Evolutionary conservation across 495 filamentous ascomycete species (phyloP), one percentile per base, ranked within the genome.

Genomic region (Penicillium verhagenii): DNA sequence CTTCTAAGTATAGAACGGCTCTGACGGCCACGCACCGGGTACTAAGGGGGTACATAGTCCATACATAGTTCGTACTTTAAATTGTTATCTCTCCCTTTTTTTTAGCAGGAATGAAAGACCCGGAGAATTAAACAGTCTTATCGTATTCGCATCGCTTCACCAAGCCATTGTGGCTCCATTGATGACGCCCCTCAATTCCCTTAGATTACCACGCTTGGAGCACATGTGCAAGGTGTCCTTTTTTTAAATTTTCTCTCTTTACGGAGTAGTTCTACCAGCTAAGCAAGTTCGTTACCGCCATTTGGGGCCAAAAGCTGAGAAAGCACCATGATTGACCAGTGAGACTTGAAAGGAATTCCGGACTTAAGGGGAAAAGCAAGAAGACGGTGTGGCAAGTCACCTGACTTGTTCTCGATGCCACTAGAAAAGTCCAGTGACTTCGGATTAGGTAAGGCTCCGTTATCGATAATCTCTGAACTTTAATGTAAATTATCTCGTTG

Each of bases 1-100:
- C 51, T 66, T 63, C 63, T 66, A 66, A 66, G 63, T 66, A 66
- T 66, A 66, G 63, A 59, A 57, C 18, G 11, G 29, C 11, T 38
- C 8, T n/a, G 19, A 7, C 28, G 47, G 23, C 11, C 47, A 20
- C 25, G 16, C 18, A 10, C 11, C 13, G 19, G 52, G 49, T 61
- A 61, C 58, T 49, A 46, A 6, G 10, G 4, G 20, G 50, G 50
- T 61, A 61, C 58, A 40, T 57, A 6, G 6, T 8, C 24, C 13
- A 16, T 18, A 29, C 31, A 45, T 23, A 35, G n/a, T n/a, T n/a
- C n/a, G n/a, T n/a, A n/a, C n/a, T n/a, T n/a, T n/a, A n/a, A n/a
- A n/a, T n/a, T n/a, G n/a, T n/a, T n/a, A n/a, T n/a, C n/a, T n/a
- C n/a, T n/a, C n/a, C n/a, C n/a, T n/a, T n/a, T n/a, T n/a, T n/a